Evolutionary conservation across 768 basidiomycete genomes (phyloP), one percentile per base, ranked within the genome.

Genomic region (Macrocybe gigantea): DNA sequence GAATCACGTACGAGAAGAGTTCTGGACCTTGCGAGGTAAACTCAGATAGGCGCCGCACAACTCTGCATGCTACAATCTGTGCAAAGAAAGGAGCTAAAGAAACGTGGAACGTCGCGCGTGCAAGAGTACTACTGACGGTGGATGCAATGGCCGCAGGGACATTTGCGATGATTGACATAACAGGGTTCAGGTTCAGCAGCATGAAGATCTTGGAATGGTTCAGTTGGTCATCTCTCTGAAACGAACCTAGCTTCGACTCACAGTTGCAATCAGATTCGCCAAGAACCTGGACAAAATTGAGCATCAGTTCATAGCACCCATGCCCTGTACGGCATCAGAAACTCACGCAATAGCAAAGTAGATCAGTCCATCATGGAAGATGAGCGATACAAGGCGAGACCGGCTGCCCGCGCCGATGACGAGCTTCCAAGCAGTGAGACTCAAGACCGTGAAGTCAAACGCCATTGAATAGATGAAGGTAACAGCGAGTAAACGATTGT

Each of bases 401-500:
- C 77, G 76, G 40, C 63, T 69, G 13, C 70, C 60, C 14, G 58
- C 50, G 10, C 71, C 69, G 53, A 72, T 68, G 6, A 75, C 56
- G 13, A 88, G 74, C 54, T 87, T 88, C 63, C 67, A 77, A 8
- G 73, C 79, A 22, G 82, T 84, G 43, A 87, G 67, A 40, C 65
- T 66, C 31, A 88, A 62, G 43, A 88, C 82, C 11, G 67, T 58
- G 51, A 88, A 71, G 64, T 88, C 85, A 57, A 86, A 85, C 14
- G 66, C 64, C 85, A 88, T 88, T 41, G 81, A 77, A 57, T 87
- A 87, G 53, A 87, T 83, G 64, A 85, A 88, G 5, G 78, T 78
- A 22, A 72, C 71, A 3, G 83, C 81, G 41, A 88, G 77, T 38
- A 84, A 64, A 41, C 60, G 70, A 62, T 71, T 83, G 56, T 82